Base-by-base conservation (phyloP, 1,284 basidiomycete species). In the Trichosporon faecale region DNA sequence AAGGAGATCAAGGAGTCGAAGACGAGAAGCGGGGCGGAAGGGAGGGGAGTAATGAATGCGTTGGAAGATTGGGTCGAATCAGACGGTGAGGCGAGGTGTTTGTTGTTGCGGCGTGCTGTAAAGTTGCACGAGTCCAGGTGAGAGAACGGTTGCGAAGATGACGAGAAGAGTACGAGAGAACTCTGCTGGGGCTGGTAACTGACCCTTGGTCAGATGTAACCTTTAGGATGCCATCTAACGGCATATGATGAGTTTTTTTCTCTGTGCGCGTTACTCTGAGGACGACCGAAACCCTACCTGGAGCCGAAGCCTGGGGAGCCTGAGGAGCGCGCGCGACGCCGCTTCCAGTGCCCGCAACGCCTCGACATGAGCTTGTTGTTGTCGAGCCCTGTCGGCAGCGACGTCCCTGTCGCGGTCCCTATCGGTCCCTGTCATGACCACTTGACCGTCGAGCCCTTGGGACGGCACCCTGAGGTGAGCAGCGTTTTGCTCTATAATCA, bases 111-210 rank as follows among this genome's bases (percentile, higher is more conserved):
- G 49, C 49, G 49, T 52, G 49, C 49, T 52, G 49, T 23, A 25
- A 52, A 52, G 49, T 52, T 52, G 49, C 21, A 52, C 11, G 49
- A 21, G 49, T 7, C 49, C 25, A 52, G 49, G 49, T 52, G 49
- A 52, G 49, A 52, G 49, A 52, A 52, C 49, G 49, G 49, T 52
- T 52, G 57, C 18, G 57, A 61, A 31, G 57, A 61, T 61, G 57
- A 61, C 57, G 57, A 61, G 57, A 61, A 31, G n/a, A n/a, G 57
- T 61, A 61, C 57, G 57, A 61, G 57, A 61, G 18, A 31, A 33
- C 57, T 29, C 11, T 52, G 29, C 57, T 61, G 57, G 57, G 57
- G 57, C 57, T 61, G 57, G 57, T 61, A 29, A 31, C 57, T n/a
- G 57, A n/a, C 57, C 29, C 29, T 61, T 61, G 57, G 29, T 31